A percentile compares a stretch with the other conserved stretches of the same genome.
Conservation (phyloP, 2,329 filamentous ascomycete genomes). For the Furcasterigmium sp. region DNA sequence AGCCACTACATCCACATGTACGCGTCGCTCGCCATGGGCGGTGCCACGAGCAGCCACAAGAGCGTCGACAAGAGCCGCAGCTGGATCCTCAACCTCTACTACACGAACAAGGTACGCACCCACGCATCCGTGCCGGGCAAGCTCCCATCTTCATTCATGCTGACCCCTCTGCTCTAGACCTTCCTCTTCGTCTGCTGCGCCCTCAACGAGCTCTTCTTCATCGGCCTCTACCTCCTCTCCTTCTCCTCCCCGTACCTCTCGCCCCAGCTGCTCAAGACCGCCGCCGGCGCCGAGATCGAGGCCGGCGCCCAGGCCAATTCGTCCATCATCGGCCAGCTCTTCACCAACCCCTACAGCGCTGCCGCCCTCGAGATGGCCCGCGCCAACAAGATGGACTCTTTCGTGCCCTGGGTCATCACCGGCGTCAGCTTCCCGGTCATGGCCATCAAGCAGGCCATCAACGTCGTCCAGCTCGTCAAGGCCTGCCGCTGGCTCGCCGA, state of each 20-base stretch:
- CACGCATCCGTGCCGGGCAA: background rate
- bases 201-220: slow-evolving; percentile 96
- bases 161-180: slow-evolving; percentile 50
- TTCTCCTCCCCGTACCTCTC: slow-evolving; percentile 90
- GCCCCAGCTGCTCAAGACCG: slow-evolving; percentile 68
- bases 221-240: slow-evolving; percentile 93
- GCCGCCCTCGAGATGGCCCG: slow-evolving; percentile 87
- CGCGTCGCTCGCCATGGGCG: slow-evolving; percentile 83
- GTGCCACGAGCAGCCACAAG: slow-evolving; percentile 80
- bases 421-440: slow-evolving; percentile 80
- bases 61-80: slow-evolving; percentile 83
- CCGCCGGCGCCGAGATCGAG: slow-evolving; percentile 46
- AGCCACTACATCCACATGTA: slow-evolving; percentile 99
- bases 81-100: slow-evolving; percentile 90
- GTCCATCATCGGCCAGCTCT: slow-evolving; percentile 66
- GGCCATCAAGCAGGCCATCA: slow-evolving; percentile 88
- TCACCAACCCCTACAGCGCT: slow-evolving; percentile 86
- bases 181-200: slow-evolving; percentile 89
- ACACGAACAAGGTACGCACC: slow-evolving; percentile 90
- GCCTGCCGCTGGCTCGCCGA: slow-evolving; percentile 89
- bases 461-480: slow-evolving; percentile 89
- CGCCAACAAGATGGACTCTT: slow-evolving; percentile 86
- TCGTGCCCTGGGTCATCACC: slow-evolving; percentile 64
- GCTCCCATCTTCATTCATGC: background rate
- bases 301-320: slow-evolving; percentile 66